Base-by-base conservation (phyloP, 805 yeast species). In the Saturnispora quitensis region DNA sequence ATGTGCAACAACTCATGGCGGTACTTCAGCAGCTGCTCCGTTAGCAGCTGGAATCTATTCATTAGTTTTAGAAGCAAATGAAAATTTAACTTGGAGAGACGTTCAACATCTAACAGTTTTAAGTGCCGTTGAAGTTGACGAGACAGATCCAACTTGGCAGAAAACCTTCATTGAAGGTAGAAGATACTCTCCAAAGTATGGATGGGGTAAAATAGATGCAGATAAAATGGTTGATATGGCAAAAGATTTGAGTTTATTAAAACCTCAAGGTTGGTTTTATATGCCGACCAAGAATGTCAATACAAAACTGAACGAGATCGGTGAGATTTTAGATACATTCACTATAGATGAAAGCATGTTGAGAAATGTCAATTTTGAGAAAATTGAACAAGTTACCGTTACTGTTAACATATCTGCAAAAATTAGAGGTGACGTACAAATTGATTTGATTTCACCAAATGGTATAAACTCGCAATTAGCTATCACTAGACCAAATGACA, bases 11-110 rank as follows among this genome's bases (percentile, higher is more conserved):
- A 66, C 59, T 25, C 99, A 93, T 66, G 97, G 97, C 10, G 99
- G 99, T 20, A 93, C 99, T 0, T 91, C 98, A 22, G 99, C 99
- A 0, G 97, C 99, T 15, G 99, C 99, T 0, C 99, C 99, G 0
- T 74, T 93, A 52, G 98, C 97, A 0, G 97, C 98, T 0, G 99
- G 98, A n/a, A 76, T 93, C 1, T 89, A 86, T 64, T 79, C 97
- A 0, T 72, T 93, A 49, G 87, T 87, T 2, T 71, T 93, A 48
- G 82, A 84, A 59, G 89, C 84, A 3, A 86, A 95, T 57, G 96
- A 97, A 1, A 76, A 83, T 4, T 75, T 93, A 51, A 86, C 97
- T 0, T 93, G 99, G 99, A 78, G 99, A 64, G 99, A 93, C 64
- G 75, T 90, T 51, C 99, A 93, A 69, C 88, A 90, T 61, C 73